Evolutionary conservation across 2,329 filamentous ascomycete genomes (phyloP).

Genomic region (Mariannaea sp.): DNA sequence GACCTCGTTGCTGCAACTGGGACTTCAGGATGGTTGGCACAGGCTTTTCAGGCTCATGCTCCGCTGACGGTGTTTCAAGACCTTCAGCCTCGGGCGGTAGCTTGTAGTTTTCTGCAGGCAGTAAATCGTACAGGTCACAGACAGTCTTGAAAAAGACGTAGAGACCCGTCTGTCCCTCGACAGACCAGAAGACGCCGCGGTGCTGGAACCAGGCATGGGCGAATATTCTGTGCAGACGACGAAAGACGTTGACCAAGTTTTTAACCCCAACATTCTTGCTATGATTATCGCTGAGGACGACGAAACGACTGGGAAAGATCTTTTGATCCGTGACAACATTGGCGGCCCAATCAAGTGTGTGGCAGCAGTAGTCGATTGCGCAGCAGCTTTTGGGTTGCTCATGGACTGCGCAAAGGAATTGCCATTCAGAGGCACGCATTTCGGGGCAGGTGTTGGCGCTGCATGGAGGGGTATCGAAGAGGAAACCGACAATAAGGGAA

Average conservation of each 20-base stretch:
- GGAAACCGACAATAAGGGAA: conserved; percentile 86
- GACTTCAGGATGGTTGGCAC: conserved; percentile 46
- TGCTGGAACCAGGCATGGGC: conserved; percentile 99
- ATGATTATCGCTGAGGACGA: conserved; percentile 59
- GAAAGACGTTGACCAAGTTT: conserved; percentile 93
- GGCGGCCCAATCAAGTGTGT: conserved; percentile 96
- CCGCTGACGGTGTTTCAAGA: conserved; percentile 57
- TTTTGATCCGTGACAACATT: conserved; percentile 94
- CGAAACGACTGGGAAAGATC: conserved; percentile 87
- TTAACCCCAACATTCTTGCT: conserved; percentile 70
- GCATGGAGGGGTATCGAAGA: conserved; percentile 88
- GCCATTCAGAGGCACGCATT: conserved; percentile 99
- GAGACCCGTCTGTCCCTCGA: conserved; percentile 87
- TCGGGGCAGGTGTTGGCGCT: conserved; percentile 89
- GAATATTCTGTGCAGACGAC: conserved; percentile 93
- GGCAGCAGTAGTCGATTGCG: conserved; percentile 98
- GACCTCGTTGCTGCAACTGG: conserved; percentile 37
- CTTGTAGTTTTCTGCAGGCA: conserved; percentile 94
- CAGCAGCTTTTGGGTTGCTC: conserved; percentile 96
- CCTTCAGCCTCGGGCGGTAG: conserved; percentile 93
- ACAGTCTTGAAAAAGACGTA: conserved; percentile 98
- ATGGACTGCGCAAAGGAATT: conserved; percentile 97
- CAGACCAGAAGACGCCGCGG: conserved; percentile 90
- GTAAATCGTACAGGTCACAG: conserved; percentile 86
- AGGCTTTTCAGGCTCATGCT: conserved; percentile 49